Percentiles rank a stretch among this genome's conserved stretches.
Evolutionary conservation across 768 basidiomycete genomes (phyloP).

Genomic region (Filobasidium wieringae): DNA sequence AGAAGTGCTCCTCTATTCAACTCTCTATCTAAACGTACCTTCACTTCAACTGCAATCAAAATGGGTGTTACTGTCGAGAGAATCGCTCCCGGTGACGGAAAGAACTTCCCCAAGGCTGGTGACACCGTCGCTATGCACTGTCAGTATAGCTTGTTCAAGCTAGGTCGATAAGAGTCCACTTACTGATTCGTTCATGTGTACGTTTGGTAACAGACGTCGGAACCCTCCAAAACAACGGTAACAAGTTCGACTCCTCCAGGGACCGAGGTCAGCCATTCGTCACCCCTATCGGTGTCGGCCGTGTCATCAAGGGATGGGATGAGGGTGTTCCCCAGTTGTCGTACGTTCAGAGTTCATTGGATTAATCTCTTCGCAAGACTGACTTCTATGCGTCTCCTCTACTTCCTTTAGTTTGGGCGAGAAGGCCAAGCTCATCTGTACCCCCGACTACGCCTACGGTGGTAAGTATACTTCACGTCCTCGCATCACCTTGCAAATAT

Average conservation of each 20-base stretch:
- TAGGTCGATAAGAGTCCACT: not conserved
- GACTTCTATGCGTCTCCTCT: conserved; percentile 27
- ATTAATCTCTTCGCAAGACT: too few species aligned
- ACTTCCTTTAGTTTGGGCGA: conserved; percentile 32
- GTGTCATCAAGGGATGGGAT: conserved; percentile 39
- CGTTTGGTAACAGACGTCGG: conserved; percentile 35
- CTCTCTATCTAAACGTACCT: not conserved
- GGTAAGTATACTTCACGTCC: not conserved
- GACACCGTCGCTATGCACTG: conserved; percentile 37
- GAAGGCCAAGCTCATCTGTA: conserved; percentile 39
- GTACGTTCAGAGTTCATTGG: not conserved
- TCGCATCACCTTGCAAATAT: not conserved
- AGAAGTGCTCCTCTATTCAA: not conserved
- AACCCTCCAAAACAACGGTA: conserved; percentile 35
- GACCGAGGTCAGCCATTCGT: conserved; percentile 27
- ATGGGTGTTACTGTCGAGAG: conserved; percentile 13
- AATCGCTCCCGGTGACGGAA: conserved; percentile 34
- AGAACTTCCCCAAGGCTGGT: conserved; percentile 36
- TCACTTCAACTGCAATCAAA: not conserved
- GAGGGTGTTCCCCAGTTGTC: conserved; percentile 16
- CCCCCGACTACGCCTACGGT: conserved; percentile 35
- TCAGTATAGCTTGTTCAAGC: conserved; percentile 9
- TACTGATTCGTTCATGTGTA: not conserved
- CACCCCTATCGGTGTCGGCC: conserved; percentile 33
- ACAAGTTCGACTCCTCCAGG: conserved; percentile 38